These are phyloP conservation scores for Candida palmyrensis DNA, from an alignment of 805 yeast genomes.

Conservation along the genomic window DNA sequence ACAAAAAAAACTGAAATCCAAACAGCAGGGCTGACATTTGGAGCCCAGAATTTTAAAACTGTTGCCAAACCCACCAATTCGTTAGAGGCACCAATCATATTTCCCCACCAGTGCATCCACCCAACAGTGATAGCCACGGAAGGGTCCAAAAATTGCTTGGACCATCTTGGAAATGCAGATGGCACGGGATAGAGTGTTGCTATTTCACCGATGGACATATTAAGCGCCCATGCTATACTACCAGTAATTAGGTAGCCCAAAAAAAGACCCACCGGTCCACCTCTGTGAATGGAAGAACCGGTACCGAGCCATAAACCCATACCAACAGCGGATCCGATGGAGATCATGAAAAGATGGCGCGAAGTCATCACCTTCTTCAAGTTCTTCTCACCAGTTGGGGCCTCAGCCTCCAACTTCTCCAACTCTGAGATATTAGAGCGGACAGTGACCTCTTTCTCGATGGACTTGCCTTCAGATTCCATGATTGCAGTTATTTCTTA, in stretches of 20 bases:
- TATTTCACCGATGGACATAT: constrained; percentile 29
- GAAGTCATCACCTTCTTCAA: constrained; percentile 35
- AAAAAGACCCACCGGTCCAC: constrained; percentile 49
- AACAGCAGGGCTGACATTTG: constrained; percentile 35
- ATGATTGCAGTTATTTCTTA: too few species aligned
- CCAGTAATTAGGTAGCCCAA: constrained; percentile 26
- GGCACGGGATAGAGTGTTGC: constrained; percentile 28
- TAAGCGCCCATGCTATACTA: constrained; percentile 20
- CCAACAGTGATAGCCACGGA: constrained; percentile 45
- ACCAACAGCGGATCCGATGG: constrained; percentile 28
- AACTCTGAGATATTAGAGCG: too few species aligned
- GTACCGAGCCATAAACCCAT: constrained; percentile 55
- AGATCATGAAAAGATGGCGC: constrained; percentile 47
- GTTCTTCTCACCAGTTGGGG: constrained; percentile 15
- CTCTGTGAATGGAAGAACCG: constrained; percentile 44
- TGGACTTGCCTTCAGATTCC: too few species aligned
- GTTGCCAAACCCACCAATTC: constrained; percentile 46
- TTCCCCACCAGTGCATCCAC: constrained; percentile 29
- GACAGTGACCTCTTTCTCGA: too few species aligned
- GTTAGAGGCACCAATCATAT: constrained; percentile 29
- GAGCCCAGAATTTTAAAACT: constrained; percentile 42
- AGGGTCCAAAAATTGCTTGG: constrained; percentile 28
- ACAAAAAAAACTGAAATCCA: constrained; percentile 41
- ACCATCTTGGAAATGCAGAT: constrained; percentile 16
- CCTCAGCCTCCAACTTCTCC: too few species aligned